phyloP scores from a whole-genome alignment of 2,329 filamentous ascomycete genomes.

The Trichophyton verrucosum region DNA sequence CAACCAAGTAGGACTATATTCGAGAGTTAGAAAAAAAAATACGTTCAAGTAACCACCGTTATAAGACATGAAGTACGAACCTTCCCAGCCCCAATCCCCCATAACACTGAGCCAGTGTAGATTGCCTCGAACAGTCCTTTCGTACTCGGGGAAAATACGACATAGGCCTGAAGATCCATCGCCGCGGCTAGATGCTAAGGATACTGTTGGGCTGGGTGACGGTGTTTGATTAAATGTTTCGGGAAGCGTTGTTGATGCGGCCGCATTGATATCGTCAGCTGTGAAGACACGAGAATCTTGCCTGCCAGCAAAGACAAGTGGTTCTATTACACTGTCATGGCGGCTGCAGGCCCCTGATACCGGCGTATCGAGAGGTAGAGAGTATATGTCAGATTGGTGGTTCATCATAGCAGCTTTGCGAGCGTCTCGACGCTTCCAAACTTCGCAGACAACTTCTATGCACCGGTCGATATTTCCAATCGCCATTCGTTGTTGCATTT shows the following conservation, averaged over 20 bases:
- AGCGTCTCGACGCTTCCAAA: conserved; percentile 52
- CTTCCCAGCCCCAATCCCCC: conserved; percentile 61
- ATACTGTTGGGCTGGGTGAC: neutral
- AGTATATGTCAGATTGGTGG: conserved; percentile 17
- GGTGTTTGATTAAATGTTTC: neutral
- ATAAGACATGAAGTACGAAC: conserved; percentile 26
- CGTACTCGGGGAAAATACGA: conserved; percentile 40
- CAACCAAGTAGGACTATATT: neutral
- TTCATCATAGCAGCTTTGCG: conserved; percentile 33
- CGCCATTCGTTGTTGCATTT: conserved; percentile 50
- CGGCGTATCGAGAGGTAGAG: conserved; percentile 15
- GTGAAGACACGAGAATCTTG: neutral
- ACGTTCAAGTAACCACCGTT: neutral
- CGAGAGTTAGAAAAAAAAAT: neutral
- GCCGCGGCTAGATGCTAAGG: conserved; percentile 1
- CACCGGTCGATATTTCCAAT: conserved; percentile 57
- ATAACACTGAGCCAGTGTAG: conserved; percentile 61
- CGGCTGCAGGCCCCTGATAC: conserved; percentile 2
- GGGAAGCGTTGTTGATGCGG: neutral
- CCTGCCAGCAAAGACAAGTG: neutral
- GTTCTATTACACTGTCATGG: neutral
- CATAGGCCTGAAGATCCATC: conserved; percentile 21
- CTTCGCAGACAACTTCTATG: conserved; percentile 51
- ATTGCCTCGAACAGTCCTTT: conserved; percentile 52
- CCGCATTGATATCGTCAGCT: neutral